Evolutionary conservation across 2,329 filamentous ascomycete genomes (phyloP), one percentile per base, ranked within the genome.

Genomic region (Stagonosporopsis cucurbitacearum): DNA sequence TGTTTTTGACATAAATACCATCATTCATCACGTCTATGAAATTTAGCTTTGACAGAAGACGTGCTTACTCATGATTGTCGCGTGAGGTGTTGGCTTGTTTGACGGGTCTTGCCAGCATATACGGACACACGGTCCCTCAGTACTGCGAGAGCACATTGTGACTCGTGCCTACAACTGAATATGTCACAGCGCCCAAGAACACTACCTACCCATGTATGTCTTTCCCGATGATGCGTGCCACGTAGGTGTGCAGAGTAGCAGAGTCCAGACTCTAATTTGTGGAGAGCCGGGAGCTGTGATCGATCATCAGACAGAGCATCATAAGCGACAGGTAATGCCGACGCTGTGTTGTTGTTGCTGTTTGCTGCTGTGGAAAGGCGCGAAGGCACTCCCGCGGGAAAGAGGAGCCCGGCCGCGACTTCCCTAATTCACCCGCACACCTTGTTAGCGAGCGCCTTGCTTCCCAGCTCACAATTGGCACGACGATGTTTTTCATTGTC

Each of bases 361-460:
- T 20, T 33, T 42, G 41, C 28, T 40, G 40, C 42, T 30, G n/a
- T n/a, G 6, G 28, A 25, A 33, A 22, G 9, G 44, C n/a, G 36
- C 35, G 23, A 53, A 20, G 25, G 12, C 22, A 37, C 35, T 55
- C 53, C 53, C 53, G 53, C 53, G 53, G 53, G 46, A 46, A 50
- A 23, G 35, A 41, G 15, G 46, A 35, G 53, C 40, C 52, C 52
- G 52, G 52, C 42, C 42, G 42, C 35, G 22, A 41, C 42, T 19
- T 47, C 53, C 53, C 53, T 56, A 48, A 47, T 56, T 56, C 42
- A 51, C 53, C 53, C 53, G 53, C 47, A 40, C 19, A 40, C 19
- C 15, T 17, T 35, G 45, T 49, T 39, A 45, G 40, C 26, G n/a
- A 26, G 45, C 44, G 45, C 52, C 40, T 40, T 47, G 42, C 30